Percentiles rank a stretch among this genome's conserved stretches.
Evolutionary conservation across 2,329 filamentous ascomycete species (phyloP).

Genomic region (Colletotrichum sp.): DNA sequence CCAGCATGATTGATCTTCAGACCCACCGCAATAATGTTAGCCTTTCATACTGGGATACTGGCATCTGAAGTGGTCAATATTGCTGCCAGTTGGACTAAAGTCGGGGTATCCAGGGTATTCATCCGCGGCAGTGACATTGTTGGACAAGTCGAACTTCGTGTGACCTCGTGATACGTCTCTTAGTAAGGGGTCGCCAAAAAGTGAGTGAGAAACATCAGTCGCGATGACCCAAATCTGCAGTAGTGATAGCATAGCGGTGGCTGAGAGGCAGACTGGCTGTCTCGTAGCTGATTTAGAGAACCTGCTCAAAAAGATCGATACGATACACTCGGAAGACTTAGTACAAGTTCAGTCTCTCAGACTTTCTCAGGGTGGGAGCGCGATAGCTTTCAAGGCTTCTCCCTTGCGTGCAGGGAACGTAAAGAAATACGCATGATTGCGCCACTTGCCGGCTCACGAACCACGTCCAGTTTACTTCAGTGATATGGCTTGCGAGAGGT

Average conservation of each 20-base stretch:
- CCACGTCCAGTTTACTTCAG: neutral
- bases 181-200: neutral
- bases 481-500: neutral
- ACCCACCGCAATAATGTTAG: slow-evolving; percentile 26
- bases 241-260: neutral
- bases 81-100: neutral
- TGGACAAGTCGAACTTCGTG: neutral
- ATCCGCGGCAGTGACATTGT: neutral
- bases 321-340: neutral
- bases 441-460: neutral
- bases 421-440: neutral
- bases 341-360: neutral
- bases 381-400: neutral
- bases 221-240: neutral
- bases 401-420: neutral
- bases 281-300: neutral
- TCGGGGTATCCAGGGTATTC: neutral
- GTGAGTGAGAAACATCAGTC: neutral
- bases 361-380: neutral
- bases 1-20: slow-evolving; percentile 29
- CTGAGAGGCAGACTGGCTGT: neutral
- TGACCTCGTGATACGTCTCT: neutral
- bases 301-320: neutral
- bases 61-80: slow-evolving; percentile 23
- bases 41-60: slow-evolving; percentile 28